Percentiles rank a stretch among this genome's conserved stretches.
phyloP scores from a whole-genome alignment of 1,139 yeast genomes.

The Scheffersomyces insectosa region DNA sequence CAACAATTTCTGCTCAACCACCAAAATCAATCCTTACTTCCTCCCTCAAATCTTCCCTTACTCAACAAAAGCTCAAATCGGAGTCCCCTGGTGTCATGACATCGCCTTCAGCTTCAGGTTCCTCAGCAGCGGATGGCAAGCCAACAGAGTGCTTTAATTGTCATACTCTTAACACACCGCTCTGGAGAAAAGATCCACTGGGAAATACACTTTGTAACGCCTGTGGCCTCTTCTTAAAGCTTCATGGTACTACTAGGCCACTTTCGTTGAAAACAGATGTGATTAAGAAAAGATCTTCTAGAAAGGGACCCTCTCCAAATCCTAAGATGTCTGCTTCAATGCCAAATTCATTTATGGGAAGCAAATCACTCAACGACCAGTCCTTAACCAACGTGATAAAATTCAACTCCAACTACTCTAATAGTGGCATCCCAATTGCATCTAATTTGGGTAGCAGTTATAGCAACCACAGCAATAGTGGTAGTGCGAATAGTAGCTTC shows the following conservation, averaged over 20 bases:
- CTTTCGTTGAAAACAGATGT: slow-evolving; percentile 56
- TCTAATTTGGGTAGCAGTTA: slow-evolving; percentile 3
- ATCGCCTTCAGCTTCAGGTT: slow-evolving; percentile 2
- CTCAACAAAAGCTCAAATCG: slow-evolving; percentile 14
- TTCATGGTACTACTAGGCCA: slow-evolving; percentile 62
- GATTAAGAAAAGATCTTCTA: slow-evolving; percentile 53
- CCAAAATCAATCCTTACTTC: slow-evolving; percentile 15
- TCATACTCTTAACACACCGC: slow-evolving; percentile 56
- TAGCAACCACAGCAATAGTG: neutral
- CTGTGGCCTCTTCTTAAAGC: slow-evolving; percentile 56
- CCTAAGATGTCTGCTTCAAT: slow-evolving; percentile 5
- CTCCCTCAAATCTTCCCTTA: slow-evolving; percentile 35
- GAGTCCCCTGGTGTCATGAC: slow-evolving; percentile 4
- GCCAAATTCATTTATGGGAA: slow-evolving; percentile 4
- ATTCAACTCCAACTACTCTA: slow-evolving; percentile 11
- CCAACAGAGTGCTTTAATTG: slow-evolving; percentile 49
- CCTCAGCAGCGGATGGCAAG: slow-evolving; percentile 7
- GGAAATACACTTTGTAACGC: slow-evolving; percentile 64
- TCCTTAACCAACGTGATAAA: slow-evolving; percentile 7
- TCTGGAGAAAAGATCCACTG: slow-evolving; percentile 58
- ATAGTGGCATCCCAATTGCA: slow-evolving; percentile 9
- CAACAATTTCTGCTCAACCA: slow-evolving; percentile 1
- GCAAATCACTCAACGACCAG: neutral
- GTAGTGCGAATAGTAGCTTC: neutral
- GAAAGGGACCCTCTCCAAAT: slow-evolving; percentile 21